Base-by-base conservation (phyloP, 345 rosid genomes). In the Sisymbrium altissimum region DNA sequence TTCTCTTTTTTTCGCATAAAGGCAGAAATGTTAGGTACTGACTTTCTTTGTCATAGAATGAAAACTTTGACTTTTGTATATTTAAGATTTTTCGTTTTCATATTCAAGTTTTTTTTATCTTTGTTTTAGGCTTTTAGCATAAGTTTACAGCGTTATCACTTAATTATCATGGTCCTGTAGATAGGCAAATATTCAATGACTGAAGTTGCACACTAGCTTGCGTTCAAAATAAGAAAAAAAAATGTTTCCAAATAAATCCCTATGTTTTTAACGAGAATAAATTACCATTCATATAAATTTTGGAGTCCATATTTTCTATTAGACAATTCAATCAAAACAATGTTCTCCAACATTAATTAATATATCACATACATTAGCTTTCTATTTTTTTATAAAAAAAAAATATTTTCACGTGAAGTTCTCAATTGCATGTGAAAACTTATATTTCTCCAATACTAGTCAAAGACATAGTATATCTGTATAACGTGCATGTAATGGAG, bases 21-120 rank as follows among this genome's bases (percentile, higher is more conserved):
- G 77, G 80, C 72, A 71, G 68, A 77, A 71, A 77, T 77, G 81
- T 78, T 77, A 77, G 80, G 80, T 77, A 71, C 80, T 77, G 80
- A 77, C 80, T 71, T 77, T 71, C 72, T 71, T 77, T 65, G 72
- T 58, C 76, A 56, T 65, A 58, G 80, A 49, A 77, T 65, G 80
- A 78, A 66, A 71, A 58, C 45, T 72, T 78, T 78, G 81, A 71
- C 77, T 75, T 71, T 62, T 77, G 77, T 71, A 50, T 40, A 71
- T 77, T 45, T 48, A 64, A 10, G 43, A 43, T 61, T 33, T 74
- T 11, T 43, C 38, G 64, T 63, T 77, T 44, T 56, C 67, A 54
- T 46, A 64, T 29, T 64, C 5, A 53, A 65, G 48, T 25, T 68
- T 72, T 40, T 40, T 41, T 21, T 4, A 58, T 68, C n/a, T 48